A percentile compares a stretch with the other conserved stretches of the same genome.
Evolutionary conservation across 2,329 filamentous ascomycete genomes (phyloP).

Genomic region (Cryphonectria japonica): DNA sequence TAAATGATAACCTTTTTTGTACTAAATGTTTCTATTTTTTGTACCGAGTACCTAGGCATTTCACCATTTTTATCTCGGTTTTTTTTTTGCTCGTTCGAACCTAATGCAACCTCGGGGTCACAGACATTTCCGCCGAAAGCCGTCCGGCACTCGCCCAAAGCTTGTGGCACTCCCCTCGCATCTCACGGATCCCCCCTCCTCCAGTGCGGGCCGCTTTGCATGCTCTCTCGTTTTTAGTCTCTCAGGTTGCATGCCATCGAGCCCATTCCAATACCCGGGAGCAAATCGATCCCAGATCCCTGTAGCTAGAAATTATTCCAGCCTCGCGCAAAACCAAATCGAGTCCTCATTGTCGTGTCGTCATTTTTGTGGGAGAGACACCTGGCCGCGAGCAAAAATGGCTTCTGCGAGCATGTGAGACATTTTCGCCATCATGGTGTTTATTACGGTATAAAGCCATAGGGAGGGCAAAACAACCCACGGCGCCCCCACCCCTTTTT

Average conservation of each 20-base stretch:
- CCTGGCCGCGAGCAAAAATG: neutral
- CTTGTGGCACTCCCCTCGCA: neutral
- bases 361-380: neutral
- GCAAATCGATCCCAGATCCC: neutral
- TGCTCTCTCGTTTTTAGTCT: neutral
- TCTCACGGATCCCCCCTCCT: neutral
- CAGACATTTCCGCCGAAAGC: conserved; percentile 1
- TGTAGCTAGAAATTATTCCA: neutral
- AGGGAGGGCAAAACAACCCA: neutral
- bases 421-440: neutral
- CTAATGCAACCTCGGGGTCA: neutral
- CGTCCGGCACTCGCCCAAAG: conserved; percentile 3
- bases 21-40: neutral
- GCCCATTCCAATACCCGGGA: neutral
- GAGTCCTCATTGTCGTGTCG: neutral
- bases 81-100: neutral
- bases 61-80: neutral
- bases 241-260: neutral
- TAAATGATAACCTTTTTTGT: neutral
- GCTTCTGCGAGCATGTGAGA: neutral
- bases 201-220: neutral
- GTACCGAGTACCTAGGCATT: neutral
- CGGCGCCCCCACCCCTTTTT: neutral
- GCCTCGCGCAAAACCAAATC: neutral
- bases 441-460: conserved; percentile 1